These are phyloP conservation scores for Pleurotus ostreatus DNA, from an alignment of 768 basidiomycete genomes.

Conservation along the genomic window DNA sequence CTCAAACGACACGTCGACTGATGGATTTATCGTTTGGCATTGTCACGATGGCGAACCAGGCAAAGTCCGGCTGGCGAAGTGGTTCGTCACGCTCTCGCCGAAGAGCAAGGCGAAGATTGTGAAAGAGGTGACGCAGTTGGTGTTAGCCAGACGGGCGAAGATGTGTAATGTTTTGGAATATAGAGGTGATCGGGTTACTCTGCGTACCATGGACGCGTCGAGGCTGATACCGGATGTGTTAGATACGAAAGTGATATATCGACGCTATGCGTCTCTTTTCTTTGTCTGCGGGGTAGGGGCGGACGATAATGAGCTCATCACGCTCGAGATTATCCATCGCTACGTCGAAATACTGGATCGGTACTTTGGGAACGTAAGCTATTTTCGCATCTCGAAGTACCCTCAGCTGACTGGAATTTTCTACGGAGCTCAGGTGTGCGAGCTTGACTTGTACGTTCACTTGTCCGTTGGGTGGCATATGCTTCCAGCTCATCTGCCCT, in stretches of 20 bases:
- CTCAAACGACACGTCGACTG: neutral
- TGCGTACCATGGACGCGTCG: neutral
- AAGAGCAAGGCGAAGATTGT: slow-evolving; percentile 88
- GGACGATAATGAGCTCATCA: slow-evolving; percentile 86
- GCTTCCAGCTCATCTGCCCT: too few relatives aligned
- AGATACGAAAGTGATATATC: slow-evolving; percentile 77
- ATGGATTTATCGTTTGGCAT: slow-evolving; percentile 1
- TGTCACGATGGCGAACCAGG: slow-evolving; percentile 38
- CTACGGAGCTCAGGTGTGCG: slow-evolving; percentile 58
- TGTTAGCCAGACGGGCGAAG: slow-evolving; percentile 78
- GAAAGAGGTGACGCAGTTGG: slow-evolving; percentile 92
- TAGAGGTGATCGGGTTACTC: slow-evolving; percentile 58
- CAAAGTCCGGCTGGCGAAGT: slow-evolving; percentile 92
- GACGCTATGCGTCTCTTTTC: slow-evolving; percentile 93
- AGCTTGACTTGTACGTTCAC: slow-evolving; percentile 77
- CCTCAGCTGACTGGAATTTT: neutral
- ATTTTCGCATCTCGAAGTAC: neutral
- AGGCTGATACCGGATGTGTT: neutral
- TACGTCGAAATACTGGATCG: slow-evolving; percentile 88
- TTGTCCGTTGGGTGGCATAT: neutral
- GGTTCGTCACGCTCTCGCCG: slow-evolving; percentile 83
- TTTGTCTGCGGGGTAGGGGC: slow-evolving; percentile 86
- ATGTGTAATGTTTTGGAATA: slow-evolving; percentile 98
- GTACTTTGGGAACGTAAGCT: slow-evolving; percentile 87
- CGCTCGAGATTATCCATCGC: slow-evolving; percentile 90